Evolutionary conservation across 208 protist species (phyloP).

Genomic region (Perkinsela sp.): DNA sequence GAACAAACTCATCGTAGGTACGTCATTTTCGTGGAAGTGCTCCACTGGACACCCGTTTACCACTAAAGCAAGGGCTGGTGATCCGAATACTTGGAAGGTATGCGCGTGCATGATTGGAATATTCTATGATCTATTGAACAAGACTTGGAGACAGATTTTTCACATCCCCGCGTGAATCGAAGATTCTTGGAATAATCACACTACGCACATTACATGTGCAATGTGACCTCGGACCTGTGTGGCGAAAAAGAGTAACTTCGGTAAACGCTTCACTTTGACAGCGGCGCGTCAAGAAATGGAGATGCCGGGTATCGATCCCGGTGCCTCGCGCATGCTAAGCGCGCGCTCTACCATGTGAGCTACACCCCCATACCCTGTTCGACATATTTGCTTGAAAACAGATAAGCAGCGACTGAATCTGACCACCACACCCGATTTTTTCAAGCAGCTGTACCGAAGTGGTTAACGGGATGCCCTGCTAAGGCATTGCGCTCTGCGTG

Average conservation of each 20-base stretch:
- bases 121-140: no score
- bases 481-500: not conserved
- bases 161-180: no score
- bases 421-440: not conserved
- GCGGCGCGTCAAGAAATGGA: not conserved
- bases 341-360: constrained; percentile 1
- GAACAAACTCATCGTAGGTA: not conserved
- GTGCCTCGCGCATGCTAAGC: constrained; percentile 1
- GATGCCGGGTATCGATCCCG: constrained; percentile 1
- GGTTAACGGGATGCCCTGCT: constrained; percentile 1
- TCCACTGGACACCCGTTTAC: not conserved
- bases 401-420: not conserved
- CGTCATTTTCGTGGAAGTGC: not conserved
- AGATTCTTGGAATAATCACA: no score
- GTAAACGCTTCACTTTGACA: not conserved
- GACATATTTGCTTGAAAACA: not conserved
- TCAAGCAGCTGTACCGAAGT: not conserved
- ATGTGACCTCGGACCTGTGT: no score
- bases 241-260: not conserved
- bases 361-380: not conserved
- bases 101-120: not conserved
- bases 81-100: constrained; percentile 1
- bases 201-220: no score
- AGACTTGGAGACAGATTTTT: no score
- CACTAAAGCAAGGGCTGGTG: not conserved